phyloP scores from a whole-genome alignment of 345 rosid genomes.

The Microthlaspi erraticum region DNA sequence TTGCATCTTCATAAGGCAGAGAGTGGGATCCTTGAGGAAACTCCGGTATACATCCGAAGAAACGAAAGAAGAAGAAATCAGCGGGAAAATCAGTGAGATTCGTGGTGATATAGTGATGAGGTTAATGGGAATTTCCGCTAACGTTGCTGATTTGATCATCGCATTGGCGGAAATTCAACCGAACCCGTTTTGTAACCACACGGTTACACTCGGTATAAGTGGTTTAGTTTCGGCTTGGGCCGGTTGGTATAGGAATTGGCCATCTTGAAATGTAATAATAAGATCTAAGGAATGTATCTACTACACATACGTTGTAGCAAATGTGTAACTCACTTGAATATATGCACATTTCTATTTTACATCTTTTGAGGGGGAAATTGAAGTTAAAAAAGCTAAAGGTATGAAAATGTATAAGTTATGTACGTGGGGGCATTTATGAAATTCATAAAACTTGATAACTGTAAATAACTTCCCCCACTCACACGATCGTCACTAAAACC shows the following conservation, averaged over 20 bases:
- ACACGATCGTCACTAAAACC: constrained; percentile 17
- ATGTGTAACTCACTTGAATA: constrained; percentile 34
- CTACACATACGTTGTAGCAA: constrained; percentile 1
- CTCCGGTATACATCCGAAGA: constrained; percentile 44
- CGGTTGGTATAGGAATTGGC: constrained; percentile 99
- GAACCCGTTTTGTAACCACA: constrained; percentile 82
- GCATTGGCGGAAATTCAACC: constrained; percentile 88
- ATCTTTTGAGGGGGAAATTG: background rate
- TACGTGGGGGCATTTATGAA: constrained; percentile 5
- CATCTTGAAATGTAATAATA: constrained; percentile 48
- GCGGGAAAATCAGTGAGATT: constrained; percentile 47
- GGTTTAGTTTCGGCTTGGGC: constrained; percentile 98
- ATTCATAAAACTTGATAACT: constrained; percentile 18
- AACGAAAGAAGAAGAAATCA: constrained; percentile 43
- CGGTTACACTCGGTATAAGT: constrained; percentile 76
- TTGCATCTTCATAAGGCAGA: constrained; percentile 61
- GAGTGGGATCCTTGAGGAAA: constrained; percentile 54
- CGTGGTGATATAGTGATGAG: constrained; percentile 76
- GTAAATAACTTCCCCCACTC: constrained; percentile 41
- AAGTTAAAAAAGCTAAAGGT: background rate
- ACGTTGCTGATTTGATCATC: constrained; percentile 84
- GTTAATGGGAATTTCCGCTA: constrained; percentile 84
- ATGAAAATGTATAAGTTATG: background rate
- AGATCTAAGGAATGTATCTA: background rate
- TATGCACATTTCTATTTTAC: background rate